Base-by-base conservation (phyloP, 2,329 filamentous ascomycete genomes). In the Fonsecaea monophora region DNA sequence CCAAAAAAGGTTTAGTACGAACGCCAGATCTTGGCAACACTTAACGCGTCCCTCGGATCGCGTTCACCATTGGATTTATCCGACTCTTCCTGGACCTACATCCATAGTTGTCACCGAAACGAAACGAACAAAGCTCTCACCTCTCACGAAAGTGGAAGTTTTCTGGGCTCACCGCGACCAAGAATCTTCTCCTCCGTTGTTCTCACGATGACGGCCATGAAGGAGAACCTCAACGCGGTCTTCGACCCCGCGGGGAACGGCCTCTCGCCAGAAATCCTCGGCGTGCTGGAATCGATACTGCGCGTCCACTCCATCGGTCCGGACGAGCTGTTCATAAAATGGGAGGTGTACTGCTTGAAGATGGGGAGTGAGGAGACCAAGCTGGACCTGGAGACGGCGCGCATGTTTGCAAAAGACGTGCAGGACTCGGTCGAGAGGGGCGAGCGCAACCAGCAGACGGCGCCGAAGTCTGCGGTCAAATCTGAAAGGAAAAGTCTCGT, bases 291-390 rank as follows among this genome's bases (percentile, higher is more conserved):
- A 76, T 96, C 92, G 66, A 96, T 97, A 77, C 86, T 95, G 81
- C 89, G 90, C 62, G 84, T 98, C 67, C 92, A 97, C 80, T 88
- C 88, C 56, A 86, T 98, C 68, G 87, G 89, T 15, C 85, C 89
- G 38, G 89, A 98, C 77, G 95, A 98, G 77, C 84, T 98, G 32
- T 97, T 92, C 79, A 97, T 92, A 87, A 98, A 98, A 84, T 99
- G 95, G 95, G 95, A 99, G 79, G 94, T 93, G 0, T 98, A 97
- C 83, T 94, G 91, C 78, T 90, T 99, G 77, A 96, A 94, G 79
- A 93, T 98, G 89, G 92, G 94, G 30, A 82, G 87, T 56, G 92
- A 96, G 64, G 90, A 92, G 65, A 89, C 89, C 68, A 89, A 85
- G 67, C 81, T 92, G 68, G 87, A 90, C 56, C 83, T 96, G 50